Evolutionary conservation across 441 rosid genomes (phyloP).

Genomic region (Viola pubescens): DNA sequence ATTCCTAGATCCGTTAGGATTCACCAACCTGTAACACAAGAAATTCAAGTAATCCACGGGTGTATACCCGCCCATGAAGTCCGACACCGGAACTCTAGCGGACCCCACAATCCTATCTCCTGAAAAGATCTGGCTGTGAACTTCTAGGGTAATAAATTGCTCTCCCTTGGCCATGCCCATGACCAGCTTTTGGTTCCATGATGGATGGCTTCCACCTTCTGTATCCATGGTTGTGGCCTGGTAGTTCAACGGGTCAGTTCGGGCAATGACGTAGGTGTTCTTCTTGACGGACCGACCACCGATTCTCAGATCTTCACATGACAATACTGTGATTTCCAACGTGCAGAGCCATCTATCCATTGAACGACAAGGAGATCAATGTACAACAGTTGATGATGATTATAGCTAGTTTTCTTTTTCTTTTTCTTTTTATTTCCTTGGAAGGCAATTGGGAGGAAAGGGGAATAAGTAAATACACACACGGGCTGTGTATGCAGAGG

Average conservation of each 20-base stretch:
- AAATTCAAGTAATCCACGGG: slow-evolving; percentile 44
- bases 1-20: slow-evolving; percentile 36
- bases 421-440: too few species aligned
- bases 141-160: slow-evolving; percentile 33
- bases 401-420: too few species aligned
- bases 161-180: slow-evolving; percentile 28
- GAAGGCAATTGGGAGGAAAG: too few species aligned
- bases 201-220: slow-evolving; percentile 40
- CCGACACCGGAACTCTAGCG: slow-evolving; percentile 37
- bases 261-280: slow-evolving; percentile 32
- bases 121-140: slow-evolving; percentile 25
- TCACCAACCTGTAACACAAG: slow-evolving; percentile 57
- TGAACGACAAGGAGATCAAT: too few species aligned
- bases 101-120: slow-evolving; percentile 29
- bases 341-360: not conserved
- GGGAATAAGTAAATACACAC: too few species aligned
- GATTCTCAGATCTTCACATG: slow-evolving; percentile 44
- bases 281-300: slow-evolving; percentile 32
- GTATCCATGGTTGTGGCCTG: slow-evolving; percentile 19
- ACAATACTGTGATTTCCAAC: slow-evolving; percentile 43
- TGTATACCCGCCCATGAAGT: slow-evolving; percentile 40
- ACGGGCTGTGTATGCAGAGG: too few species aligned
- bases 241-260: slow-evolving; percentile 18
- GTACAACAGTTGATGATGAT: too few species aligned
- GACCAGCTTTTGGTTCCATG: slow-evolving; percentile 41